Percentiles rank a stretch among this genome's conserved stretches.
Evolutionary conservation across 768 basidiomycete species (phyloP).

Genomic region (Fistulinella prunicolor): DNA sequence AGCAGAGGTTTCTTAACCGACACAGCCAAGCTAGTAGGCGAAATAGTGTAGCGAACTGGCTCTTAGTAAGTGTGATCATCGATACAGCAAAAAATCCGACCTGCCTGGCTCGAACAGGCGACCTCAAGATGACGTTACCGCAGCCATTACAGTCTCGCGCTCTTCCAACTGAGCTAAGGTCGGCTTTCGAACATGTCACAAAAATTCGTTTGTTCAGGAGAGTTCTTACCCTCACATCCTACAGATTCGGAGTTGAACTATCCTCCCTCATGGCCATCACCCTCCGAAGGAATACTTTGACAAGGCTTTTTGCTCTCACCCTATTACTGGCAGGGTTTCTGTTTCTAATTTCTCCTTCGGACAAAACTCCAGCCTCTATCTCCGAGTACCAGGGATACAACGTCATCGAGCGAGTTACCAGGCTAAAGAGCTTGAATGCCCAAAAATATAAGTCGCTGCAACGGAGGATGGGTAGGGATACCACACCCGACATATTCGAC

Average conservation of each 20-base stretch:
- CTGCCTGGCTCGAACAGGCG: conserved; percentile 65
- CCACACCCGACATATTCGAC: conserved; percentile 75
- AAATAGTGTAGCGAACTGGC: too few species aligned
- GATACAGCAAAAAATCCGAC: conserved; percentile 43
- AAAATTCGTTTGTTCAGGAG: too few species aligned
- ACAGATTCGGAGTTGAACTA: too few species aligned
- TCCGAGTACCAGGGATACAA: conserved; percentile 54
- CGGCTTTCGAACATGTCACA: background rate
- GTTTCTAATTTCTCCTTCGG: conserved; percentile 21
- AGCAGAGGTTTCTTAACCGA: too few species aligned
- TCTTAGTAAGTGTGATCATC: too few species aligned
- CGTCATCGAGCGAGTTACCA: conserved; percentile 62
- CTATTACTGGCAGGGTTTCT: conserved; percentile 22
- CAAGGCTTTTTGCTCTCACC: conserved; percentile 16
- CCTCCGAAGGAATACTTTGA: conserved; percentile 29
- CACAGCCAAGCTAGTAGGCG: too few species aligned
- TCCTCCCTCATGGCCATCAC: conserved; percentile 26
- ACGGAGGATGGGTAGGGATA: conserved; percentile 83
- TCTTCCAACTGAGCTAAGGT: conserved; percentile 47
- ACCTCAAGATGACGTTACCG: conserved; percentile 45
- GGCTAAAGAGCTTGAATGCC: conserved; percentile 75
- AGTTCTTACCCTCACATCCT: too few species aligned
- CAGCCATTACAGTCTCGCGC: conserved; percentile 43
- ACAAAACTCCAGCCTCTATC: conserved; percentile 13
- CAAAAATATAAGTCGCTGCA: conserved; percentile 89